phyloP scores from a whole-genome alignment of 2,329 filamentous ascomycete species.

The Monilinia polystroma region DNA sequence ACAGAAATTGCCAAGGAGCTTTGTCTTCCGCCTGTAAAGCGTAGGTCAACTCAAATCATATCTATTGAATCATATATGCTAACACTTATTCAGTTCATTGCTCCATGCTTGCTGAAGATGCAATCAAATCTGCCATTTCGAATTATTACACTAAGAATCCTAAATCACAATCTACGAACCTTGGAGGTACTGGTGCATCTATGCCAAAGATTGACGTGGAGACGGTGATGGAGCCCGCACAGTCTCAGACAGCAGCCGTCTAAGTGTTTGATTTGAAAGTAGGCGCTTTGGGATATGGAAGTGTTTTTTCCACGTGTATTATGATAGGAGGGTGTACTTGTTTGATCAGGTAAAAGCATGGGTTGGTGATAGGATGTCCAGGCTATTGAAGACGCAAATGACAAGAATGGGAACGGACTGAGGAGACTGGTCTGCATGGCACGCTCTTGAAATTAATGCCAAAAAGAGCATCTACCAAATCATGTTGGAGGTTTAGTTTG shows the following conservation, averaged over 20 bases:
- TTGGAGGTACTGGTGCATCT: conserved; percentile 70
- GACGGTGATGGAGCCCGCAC: conserved; percentile 48
- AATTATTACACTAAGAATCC: conserved; percentile 94
- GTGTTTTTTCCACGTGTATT: conserved; percentile 15
- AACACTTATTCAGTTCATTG: conserved; percentile 66
- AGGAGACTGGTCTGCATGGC: not conserved
- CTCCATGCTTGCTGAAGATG: conserved; percentile 89
- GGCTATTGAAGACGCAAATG: not conserved
- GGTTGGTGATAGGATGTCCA: conserved; percentile 6
- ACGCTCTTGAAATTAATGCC: not conserved
- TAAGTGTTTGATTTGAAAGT: conserved; percentile 12
- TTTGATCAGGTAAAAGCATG: conserved; percentile 9
- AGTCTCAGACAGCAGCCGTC: conserved; percentile 33
- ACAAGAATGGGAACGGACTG: not conserved
- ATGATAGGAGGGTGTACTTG: conserved; percentile 15
- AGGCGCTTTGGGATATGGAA: conserved; percentile 15
- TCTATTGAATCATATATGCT: conserved; percentile 29
- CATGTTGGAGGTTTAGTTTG: conserved; percentile 1
- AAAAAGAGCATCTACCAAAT: not conserved
- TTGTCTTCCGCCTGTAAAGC: conserved; percentile 82
- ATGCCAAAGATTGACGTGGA: conserved; percentile 66
- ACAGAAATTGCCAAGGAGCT: conserved; percentile 98
- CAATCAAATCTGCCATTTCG: conserved; percentile 86
- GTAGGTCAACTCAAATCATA: conserved; percentile 51
- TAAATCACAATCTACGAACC: conserved; percentile 68